Evolutionary conservation across 2,329 filamentous ascomycete genomes (phyloP), one percentile per base, ranked within the genome.

Genomic region (Aspergillus fischeri): DNA sequence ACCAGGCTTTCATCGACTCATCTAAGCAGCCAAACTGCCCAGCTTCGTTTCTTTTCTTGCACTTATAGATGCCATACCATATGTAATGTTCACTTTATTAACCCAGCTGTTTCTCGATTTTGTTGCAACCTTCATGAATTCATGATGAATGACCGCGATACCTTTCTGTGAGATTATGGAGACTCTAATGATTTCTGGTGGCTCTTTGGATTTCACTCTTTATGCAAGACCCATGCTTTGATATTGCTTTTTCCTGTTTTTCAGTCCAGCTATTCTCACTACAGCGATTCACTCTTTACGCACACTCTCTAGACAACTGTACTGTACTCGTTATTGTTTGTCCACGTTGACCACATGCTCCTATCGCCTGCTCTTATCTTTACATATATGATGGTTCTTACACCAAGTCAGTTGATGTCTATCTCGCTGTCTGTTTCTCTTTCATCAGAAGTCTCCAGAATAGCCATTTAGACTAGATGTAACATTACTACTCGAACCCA

Each of bases 101-200:
- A 11, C 10, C 21, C 44, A 24, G 10, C 21, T 24, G 10, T 3
- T 7, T 47, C 10, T 11, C 7, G 21, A 24, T 25, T 24, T 24
- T 27, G 44, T 14, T 25, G 10, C 44, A 25, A 14, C 25, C 10
- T 47, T 17, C 44, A 47, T 47, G 44, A 47, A 4, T 47, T 53
- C 38, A 53, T 53, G 51, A 47, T 47, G 28, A 14, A 53, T 45
- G 51, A 53, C 38, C 42, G 51, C 51, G 51, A 53, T 53, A 53
- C 51, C 51, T 45, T 24, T 41, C 27, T 53, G 51, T 42, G 41
- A 20, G 21, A 38, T 51, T 51, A 38, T 32, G 27, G 27, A 29
- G 6, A 21, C 24, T 11, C 28, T 28, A 27, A 51, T 35, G 49
- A 32, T 51, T 51, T 8, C n/a, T 17, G 27, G 27, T 25, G 49